Percentiles rank a stretch among this genome's conserved stretches.
phyloP scores from a whole-genome alignment of 495 filamentous ascomycete genomes.

The Tuber aestivum region DNA sequence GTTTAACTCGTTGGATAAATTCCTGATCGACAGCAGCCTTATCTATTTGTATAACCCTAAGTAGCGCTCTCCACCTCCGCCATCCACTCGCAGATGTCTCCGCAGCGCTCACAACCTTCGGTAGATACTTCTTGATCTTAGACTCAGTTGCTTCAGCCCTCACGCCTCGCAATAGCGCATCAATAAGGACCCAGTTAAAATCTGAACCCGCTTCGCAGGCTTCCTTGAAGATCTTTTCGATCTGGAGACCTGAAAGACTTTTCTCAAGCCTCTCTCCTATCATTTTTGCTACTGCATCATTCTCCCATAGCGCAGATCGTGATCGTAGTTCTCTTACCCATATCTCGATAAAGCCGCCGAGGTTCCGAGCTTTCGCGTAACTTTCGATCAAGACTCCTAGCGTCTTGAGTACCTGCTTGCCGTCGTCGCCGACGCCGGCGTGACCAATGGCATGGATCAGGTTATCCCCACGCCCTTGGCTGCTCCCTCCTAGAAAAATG shows the following conservation, averaged over 20 bases:
- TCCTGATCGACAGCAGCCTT: background rate
- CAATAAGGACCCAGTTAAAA: constrained; percentile 34
- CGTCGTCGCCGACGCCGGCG: background rate
- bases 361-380: constrained; percentile 35
- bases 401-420: constrained; percentile 14
- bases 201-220: constrained; percentile 8
- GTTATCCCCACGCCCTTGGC: constrained; percentile 13
- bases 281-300: constrained; percentile 23
- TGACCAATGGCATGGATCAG: constrained; percentile 23
- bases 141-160: constrained; percentile 32
- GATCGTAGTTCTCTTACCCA: constrained; percentile 28
- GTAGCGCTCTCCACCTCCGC: constrained; percentile 29
- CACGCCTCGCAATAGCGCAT: constrained; percentile 35
- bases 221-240: constrained; percentile 26
- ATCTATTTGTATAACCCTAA: constrained; percentile 20
- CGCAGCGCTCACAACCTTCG: constrained; percentile 8
- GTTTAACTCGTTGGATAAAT: background rate
- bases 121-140: constrained; percentile 16
- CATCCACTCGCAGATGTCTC: constrained; percentile 8
- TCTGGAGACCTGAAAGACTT: constrained; percentile 22
- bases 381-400: constrained; percentile 31
- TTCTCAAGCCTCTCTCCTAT: constrained; percentile 30
- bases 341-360: constrained; percentile 27
- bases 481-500: constrained; percentile 32
- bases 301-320: constrained; percentile 28